Evolutionary conservation across 768 basidiomycete species (phyloP).

Genomic region (Podaxis sp.): DNA sequence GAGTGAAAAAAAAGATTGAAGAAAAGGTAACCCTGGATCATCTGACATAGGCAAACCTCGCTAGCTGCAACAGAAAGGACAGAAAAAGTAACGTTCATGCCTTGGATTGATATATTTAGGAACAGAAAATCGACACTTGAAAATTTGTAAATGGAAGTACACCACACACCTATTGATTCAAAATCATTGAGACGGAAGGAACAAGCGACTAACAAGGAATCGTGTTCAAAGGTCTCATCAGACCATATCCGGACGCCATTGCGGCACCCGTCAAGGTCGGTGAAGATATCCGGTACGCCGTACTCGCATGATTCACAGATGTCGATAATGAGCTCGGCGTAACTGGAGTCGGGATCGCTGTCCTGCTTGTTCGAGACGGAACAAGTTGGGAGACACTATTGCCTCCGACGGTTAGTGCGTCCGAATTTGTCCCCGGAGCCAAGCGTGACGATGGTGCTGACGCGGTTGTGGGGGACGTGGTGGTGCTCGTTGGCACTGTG

Average conservation of each 20-base stretch:
- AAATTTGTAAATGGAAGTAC: not conserved
- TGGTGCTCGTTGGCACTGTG: not conserved
- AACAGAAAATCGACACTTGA: not conserved
- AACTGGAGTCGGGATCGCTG: not conserved
- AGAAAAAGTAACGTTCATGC: not conserved
- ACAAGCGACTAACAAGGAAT: not conserved
- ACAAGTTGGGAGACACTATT: not conserved
- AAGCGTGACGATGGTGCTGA: not conserved
- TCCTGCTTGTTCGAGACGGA: not conserved
- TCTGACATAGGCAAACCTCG: not conserved
- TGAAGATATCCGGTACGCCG: not conserved
- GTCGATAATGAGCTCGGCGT: not conserved
- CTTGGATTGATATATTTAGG: not conserved
- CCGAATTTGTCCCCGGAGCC: not conserved
- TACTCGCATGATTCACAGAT: not conserved
- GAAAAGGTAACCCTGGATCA: not conserved
- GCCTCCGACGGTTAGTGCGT: not conserved
- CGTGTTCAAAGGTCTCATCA: not conserved
- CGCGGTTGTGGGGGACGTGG: not conserved
- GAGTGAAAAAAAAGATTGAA: not conserved
- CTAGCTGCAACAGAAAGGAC: not conserved
- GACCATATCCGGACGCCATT: not conserved
- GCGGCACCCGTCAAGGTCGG: not conserved
- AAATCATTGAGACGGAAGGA: not conserved
- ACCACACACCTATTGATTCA: not conserved